A percentile compares a stretch with the other conserved stretches of the same genome.
Evolutionary conservation across 179 eudicot species (phyloP).

Genomic region (Pouteria campechiana): DNA sequence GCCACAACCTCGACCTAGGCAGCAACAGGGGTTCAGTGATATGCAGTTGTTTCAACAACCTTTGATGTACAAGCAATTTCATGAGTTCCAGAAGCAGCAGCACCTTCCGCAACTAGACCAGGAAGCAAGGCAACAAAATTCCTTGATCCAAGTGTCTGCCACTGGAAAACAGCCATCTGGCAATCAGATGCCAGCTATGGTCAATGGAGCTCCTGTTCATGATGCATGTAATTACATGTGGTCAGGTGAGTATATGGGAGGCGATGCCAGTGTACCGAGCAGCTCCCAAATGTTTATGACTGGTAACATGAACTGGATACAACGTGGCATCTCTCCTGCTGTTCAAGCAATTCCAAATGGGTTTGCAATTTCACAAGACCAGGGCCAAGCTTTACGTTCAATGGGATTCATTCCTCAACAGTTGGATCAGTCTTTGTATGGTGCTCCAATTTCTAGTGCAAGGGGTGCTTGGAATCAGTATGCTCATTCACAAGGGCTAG

Average conservation of each 20-base stretch:
- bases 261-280: too few relatives aligned
- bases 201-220: slow-evolving; percentile 11
- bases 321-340: slow-evolving; percentile 11
- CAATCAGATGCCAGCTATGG: slow-evolving; percentile 10
- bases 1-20: slow-evolving; percentile 17
- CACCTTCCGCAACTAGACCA: slow-evolving; percentile 20
- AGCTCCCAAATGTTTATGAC: slow-evolving; percentile 15
- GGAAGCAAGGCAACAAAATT: slow-evolving; percentile 24
- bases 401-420: slow-evolving; percentile 12
- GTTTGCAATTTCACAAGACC: slow-evolving; percentile 12
- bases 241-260: too few relatives aligned
- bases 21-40: slow-evolving; percentile 11
- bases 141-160: slow-evolving; percentile 16
- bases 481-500: slow-evolving; percentile 18
- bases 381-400: slow-evolving; percentile 8
- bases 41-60: slow-evolving; percentile 35
- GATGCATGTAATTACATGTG: too few relatives aligned
- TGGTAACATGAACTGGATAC: slow-evolving; percentile 18
- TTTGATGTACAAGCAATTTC: slow-evolving; percentile 33
- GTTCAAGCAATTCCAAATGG: slow-evolving; percentile 27
- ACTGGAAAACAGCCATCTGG: slow-evolving; percentile 8
- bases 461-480: slow-evolving; percentile 13
- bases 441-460: slow-evolving; percentile 13
- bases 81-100: slow-evolving; percentile 32
- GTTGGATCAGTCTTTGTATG: slow-evolving; percentile 17